These are phyloP conservation scores for Cordyceps tenuipes DNA, from an alignment of 2,329 filamentous ascomycete species.

Conservation along the genomic window DNA sequence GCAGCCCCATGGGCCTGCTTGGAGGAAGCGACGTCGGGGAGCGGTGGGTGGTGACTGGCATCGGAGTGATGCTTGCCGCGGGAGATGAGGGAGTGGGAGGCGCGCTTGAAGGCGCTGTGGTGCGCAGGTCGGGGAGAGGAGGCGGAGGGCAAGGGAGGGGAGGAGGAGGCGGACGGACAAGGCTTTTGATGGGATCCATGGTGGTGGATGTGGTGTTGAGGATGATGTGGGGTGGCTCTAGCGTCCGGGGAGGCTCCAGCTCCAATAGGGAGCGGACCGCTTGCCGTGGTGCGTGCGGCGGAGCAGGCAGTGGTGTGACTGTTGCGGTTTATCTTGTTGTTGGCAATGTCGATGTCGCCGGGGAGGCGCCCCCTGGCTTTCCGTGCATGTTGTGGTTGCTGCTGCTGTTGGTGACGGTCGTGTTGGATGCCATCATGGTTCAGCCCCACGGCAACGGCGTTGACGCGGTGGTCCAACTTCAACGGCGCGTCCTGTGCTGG, in stretches of 20 bases:
- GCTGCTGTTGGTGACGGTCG: not conserved
- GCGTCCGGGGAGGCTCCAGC: not conserved
- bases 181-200: slow-evolving; percentile 9
- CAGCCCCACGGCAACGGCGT: slow-evolving; percentile 7
- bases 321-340: not conserved
- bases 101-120: slow-evolving; percentile 10
- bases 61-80: slow-evolving; percentile 9
- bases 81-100: slow-evolving; percentile 10
- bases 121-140: slow-evolving; percentile 7
- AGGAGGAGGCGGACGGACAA: slow-evolving; percentile 4
- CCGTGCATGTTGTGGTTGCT: not conserved
- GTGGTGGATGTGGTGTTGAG: not conserved
- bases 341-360: not conserved
- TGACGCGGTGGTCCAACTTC: slow-evolving; percentile 1
- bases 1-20: slow-evolving; percentile 5
- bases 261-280: not conserved
- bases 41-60: not conserved
- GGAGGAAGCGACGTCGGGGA: not conserved
- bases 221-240: not conserved
- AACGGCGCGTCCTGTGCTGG: not conserved
- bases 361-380: not conserved
- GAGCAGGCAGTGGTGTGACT: not conserved
- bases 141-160: slow-evolving; percentile 2
- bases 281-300: not conserved
- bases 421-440: not conserved